Percentiles rank a stretch among this genome's conserved stretches.
phyloP scores from a whole-genome alignment of 441 rosid species.

The Aquilaria agallochum region DNA sequence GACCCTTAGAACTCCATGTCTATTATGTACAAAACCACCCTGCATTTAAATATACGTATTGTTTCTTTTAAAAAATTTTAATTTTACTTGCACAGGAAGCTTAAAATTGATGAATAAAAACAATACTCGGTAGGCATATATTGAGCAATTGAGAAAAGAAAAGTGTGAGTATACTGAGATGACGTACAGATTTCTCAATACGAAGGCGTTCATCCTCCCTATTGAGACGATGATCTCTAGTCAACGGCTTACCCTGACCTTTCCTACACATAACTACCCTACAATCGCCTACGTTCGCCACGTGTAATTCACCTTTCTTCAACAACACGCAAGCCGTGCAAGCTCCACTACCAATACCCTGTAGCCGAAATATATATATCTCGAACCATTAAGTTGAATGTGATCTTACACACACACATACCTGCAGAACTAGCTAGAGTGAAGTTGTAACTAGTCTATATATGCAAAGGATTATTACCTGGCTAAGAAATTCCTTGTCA shows the following conservation, averaged over 20 bases:
- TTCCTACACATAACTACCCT: slow-evolving; percentile 38
- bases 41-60: slow-evolving; percentile 7
- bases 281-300: slow-evolving; percentile 48
- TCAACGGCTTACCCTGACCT: slow-evolving; percentile 34
- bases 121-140: too few species aligned
- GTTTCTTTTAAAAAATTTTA: too few species aligned
- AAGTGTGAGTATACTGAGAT: too few species aligned
- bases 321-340: slow-evolving; percentile 36
- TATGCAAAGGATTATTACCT: slow-evolving; percentile 21
- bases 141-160: too few species aligned
- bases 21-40: slow-evolving; percentile 41
- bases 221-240: slow-evolving; percentile 34
- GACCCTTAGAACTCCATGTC: slow-evolving; percentile 41
- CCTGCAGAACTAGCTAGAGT: too few species aligned
- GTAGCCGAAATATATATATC: not conserved
- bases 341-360: slow-evolving; percentile 46
- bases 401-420: too few species aligned
- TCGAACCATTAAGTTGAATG: not conserved
- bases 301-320: slow-evolving; percentile 31
- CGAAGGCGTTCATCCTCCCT: slow-evolving; percentile 41
- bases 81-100: not conserved
- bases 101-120: too few species aligned
- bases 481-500: slow-evolving; percentile 37
- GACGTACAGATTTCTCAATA: slow-evolving; percentile 39
- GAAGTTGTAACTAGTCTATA: too few species aligned